Conservation (phyloP, 768 basidiomycete genomes). For the Russula brevipes region DNA sequence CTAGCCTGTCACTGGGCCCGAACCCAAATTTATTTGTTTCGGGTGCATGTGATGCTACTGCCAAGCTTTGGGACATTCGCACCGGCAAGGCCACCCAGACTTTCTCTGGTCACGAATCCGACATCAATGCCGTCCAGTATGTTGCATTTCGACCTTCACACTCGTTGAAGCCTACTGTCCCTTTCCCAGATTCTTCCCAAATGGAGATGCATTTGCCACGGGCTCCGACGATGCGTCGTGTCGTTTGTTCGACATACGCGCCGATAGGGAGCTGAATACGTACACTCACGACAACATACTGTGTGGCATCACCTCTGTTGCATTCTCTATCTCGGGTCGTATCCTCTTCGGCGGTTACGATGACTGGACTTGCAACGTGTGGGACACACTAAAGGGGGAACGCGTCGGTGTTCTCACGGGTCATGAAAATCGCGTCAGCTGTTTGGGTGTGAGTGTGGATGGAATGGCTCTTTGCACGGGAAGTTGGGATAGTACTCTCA, state of each 20-base stretch:
- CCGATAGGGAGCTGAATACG: slow-evolving; percentile 93
- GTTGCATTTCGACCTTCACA: slow-evolving; percentile 33
- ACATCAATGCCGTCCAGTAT: slow-evolving; percentile 98
- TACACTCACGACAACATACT: slow-evolving; percentile 99
- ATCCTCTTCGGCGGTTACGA: slow-evolving; percentile 98
- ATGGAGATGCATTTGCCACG: slow-evolving; percentile 97
- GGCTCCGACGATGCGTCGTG: slow-evolving; percentile 99
- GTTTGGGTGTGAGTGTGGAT: slow-evolving; percentile 91
- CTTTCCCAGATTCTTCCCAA: slow-evolving; percentile 87
- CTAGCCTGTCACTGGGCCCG: slow-evolving; percentile 87
- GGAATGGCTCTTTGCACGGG: slow-evolving; percentile 99
- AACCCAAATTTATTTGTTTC: slow-evolving; percentile 97
- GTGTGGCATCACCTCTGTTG: slow-evolving; percentile 98
- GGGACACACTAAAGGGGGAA: slow-evolving; percentile 98
- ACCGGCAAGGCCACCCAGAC: slow-evolving; percentile 97
- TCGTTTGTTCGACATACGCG: slow-evolving; percentile 95
- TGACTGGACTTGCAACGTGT: slow-evolving; percentile 99
- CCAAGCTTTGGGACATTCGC: slow-evolving; percentile 98
- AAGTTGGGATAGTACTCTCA: slow-evolving; percentile 95
- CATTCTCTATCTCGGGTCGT: slow-evolving; percentile 95
- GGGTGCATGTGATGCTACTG: slow-evolving; percentile 96
- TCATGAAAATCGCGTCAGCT: slow-evolving; percentile 97
- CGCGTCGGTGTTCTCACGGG: slow-evolving; percentile 96
- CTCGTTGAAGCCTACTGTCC: slow-evolving; percentile 5
- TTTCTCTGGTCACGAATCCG: slow-evolving; percentile 96